Percentiles rank a stretch among this genome's conserved stretches.
Evolutionary conservation across 83 land plant genomes (phyloP).

Genomic region (Diphasiastrum complanatum): DNA sequence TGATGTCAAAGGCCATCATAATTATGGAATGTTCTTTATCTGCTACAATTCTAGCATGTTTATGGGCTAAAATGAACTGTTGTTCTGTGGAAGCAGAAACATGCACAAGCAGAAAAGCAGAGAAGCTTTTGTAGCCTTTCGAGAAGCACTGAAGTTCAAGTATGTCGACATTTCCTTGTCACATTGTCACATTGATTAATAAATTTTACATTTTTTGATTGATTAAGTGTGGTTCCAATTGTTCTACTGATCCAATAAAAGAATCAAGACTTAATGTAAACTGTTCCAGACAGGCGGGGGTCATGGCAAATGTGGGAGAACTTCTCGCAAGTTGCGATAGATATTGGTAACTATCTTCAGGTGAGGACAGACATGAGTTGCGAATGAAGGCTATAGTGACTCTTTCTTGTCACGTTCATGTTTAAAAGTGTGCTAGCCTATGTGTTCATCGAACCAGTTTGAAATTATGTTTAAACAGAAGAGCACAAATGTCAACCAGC

Average conservation of each 20-base stretch:
- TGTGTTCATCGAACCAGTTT: no score
- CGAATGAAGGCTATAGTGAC: no score
- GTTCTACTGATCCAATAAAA: background rate
- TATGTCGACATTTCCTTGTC: conserved; percentile 15
- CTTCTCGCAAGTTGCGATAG: conserved; percentile 65
- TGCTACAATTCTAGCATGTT: no score
- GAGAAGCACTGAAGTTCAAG: conserved; percentile 89
- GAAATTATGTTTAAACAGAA: no score
- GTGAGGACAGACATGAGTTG: conserved; percentile 36
- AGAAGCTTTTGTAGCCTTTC: conserved; percentile 77
- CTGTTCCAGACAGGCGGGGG: conserved; percentile 52
- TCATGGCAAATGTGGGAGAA: conserved; percentile 99
- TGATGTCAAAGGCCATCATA: no score
- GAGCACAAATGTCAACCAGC: no score
- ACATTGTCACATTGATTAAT: background rate
- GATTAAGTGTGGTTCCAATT: background rate
- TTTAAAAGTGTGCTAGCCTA: no score
- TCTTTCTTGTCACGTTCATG: no score
- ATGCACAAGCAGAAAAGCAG: conserved; percentile 72
- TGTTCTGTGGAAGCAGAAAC: conserved; percentile 41
- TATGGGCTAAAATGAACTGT: background rate
- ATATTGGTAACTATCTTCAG: conserved; percentile 63
- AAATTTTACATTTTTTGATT: background rate
- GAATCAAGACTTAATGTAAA: background rate
- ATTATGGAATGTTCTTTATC: no score